A percentile compares a stretch with the other conserved stretches of the same genome.
These are phyloP conservation scores for Debaryomyces nepalensis DNA, from an alignment of 1,139 yeast genomes.

Conservation along the genomic window DNA sequence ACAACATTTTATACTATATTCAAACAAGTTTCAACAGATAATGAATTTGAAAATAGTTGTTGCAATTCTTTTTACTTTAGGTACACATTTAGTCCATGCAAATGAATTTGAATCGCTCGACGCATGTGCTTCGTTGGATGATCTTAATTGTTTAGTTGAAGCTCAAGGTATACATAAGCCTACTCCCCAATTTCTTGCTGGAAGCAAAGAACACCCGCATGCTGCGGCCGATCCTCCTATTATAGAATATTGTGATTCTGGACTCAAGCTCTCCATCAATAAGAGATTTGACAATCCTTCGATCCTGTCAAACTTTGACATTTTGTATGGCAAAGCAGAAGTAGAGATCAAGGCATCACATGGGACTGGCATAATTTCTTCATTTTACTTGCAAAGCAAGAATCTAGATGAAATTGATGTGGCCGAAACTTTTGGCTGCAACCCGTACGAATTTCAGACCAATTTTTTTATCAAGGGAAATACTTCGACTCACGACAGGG, in stretches of 20 bases:
- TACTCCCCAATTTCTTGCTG: constrained; percentile 1
- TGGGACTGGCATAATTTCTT: constrained; percentile 50
- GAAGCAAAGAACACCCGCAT: constrained; percentile 9
- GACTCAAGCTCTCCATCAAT: constrained; percentile 25
- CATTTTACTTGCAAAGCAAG: constrained; percentile 51
- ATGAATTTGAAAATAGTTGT: background rate
- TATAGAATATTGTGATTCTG: constrained; percentile 18
- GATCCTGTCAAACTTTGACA: constrained; percentile 39
- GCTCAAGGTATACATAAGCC: constrained; percentile 4
- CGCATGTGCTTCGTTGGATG: constrained; percentile 4
- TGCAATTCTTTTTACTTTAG: background rate
- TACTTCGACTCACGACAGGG: constrained; percentile 46
- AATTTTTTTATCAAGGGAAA: constrained; percentile 53
- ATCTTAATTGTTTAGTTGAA: constrained; percentile 3
- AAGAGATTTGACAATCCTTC: constrained; percentile 46
- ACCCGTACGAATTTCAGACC: constrained; percentile 39
- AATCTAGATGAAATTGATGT: constrained; percentile 54
- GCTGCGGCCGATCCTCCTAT: constrained; percentile 13
- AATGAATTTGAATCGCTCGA: constrained; percentile 2
- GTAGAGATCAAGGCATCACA: constrained; percentile 41
- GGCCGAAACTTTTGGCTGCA: constrained; percentile 49
- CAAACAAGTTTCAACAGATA: background rate
- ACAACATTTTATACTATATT: background rate
- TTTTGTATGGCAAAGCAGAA: constrained; percentile 48
- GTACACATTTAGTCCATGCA: background rate